Base-by-base conservation (phyloP, 1,139 yeast genomes). In the Casaregolazyma lundiana region DNA sequence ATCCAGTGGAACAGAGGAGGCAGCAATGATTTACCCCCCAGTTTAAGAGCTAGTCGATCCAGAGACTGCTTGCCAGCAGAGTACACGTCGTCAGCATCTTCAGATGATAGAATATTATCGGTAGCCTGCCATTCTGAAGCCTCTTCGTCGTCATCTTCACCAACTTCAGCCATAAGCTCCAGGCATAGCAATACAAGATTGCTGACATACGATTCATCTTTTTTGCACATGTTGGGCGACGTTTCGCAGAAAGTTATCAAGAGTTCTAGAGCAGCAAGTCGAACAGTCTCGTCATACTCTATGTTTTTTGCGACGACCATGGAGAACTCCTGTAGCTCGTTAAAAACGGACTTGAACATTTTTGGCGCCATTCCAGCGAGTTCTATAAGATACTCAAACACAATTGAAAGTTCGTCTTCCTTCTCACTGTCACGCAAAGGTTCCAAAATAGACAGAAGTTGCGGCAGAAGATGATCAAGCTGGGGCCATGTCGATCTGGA, bases 341-440 rank as follows among this genome's bases (percentile, higher is more conserved):
- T 81, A 65, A 92, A 90, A 86, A 90, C 86, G 43, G 87, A 88
- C 60, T 78, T 80, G 70, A 92, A 92, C 80, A 92, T 79, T 62
- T 90, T 92, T 45, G 98, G 98, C 8, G 97, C 97, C 53, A 90
- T 71, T 56, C 85, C 94, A 7, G 90, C 96, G 52, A 92, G 75
- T 59, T 92, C 97, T 50, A 90, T 88, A 57, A 92, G 74, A 8
- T 90, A 77, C 65, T 88, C 96, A 54, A 92, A 76, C n/a, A 90
- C 96, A 5, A 87, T 76, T 1, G 96, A 83, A 57, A 92, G 76
- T 9, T 96, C 87, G 21, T 76, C 72, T 48, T 88, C 94, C 62
- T 88, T 86, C 38, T 89, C 89, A 58, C 74, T 80, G 53, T 79
- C 83, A 50, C 89, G 74, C 56, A 92, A 78, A 56, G 90, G 82